Evolutionary conservation across 163 green algal genomes (phyloP), one percentile per base, ranked within the genome.

Genomic region (Trebouxia gelatinosa): DNA sequence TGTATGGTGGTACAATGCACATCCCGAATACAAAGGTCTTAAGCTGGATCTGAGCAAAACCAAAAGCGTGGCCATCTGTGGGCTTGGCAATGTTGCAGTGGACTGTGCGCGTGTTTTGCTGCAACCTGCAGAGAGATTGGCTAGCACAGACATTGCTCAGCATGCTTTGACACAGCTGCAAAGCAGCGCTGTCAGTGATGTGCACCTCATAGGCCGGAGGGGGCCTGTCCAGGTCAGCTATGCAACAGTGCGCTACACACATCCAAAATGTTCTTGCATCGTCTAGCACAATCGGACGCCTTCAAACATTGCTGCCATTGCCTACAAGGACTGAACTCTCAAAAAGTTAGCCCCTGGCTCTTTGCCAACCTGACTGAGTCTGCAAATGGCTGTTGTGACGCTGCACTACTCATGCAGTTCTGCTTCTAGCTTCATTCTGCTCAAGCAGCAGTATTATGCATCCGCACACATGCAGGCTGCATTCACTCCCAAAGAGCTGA

Each of bases 1-100:
- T 87, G 95, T 98, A 54, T 96, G 92, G 89, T 99, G 95, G 95
- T 99, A 97, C 92, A 99, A 99, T 81, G 95, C 92, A 3, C 94
- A 99, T 83, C 93, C 95, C 13, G 90, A 95, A 32, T 83, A 83
- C 64, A 37, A 48, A 6, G 16, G 85, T 6, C 78, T 95, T 43
- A 79, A 85, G 4, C 43, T 96, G 0, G 83, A 94, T 75, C 82
- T 97, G 39, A 85, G 70, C 28, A 81, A 70, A 71, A 83, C 34
- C 37, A 77, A 83, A 38, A 81, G 34, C 16, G 89, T 93, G 61
- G 90, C 88, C 35, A 90, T 97, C 23, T 67, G 84, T 0, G 89
- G 89, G 2, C 79, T 95, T 58, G 95, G 95, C 59, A 99, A 99
- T 80, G 95, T 99, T 7, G 95, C 95, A 1, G 74, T 97, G 72